Percentiles rank a stretch among this genome's conserved stretches.
Conservation (phyloP, 148 eudicot genomes). For the Chenopodium formosanum region DNA sequence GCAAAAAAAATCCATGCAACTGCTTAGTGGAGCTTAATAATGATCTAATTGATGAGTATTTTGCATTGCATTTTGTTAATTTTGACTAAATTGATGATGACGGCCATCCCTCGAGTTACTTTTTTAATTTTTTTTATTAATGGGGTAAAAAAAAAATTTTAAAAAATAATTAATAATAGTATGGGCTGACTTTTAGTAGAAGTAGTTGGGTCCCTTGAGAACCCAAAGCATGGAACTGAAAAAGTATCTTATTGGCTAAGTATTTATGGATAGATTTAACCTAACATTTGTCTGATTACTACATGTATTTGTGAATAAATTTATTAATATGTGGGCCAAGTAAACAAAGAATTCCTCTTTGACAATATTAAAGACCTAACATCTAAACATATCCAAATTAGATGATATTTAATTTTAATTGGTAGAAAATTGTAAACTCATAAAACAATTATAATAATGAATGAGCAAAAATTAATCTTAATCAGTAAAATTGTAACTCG, state of each 20-base stretch:
- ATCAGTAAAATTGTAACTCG: too few species aligned
- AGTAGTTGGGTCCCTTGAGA: not conserved
- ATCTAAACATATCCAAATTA: too few species aligned
- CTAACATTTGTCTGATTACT: not conserved
- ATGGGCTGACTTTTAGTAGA: constrained; percentile 7
- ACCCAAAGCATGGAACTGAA: not conserved
- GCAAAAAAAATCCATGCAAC: too few species aligned
- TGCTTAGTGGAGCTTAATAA: too few species aligned
- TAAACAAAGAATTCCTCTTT: not conserved
- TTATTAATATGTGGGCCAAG: not conserved
- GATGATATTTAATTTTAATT: too few species aligned
- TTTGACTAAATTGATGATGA: not conserved
- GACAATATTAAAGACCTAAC: not conserved
- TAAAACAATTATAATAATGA: too few species aligned
- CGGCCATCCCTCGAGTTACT: not conserved
- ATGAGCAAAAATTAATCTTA: too few species aligned
- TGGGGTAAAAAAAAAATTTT: too few species aligned
- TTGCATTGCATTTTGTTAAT: not conserved
- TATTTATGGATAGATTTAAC: not conserved
- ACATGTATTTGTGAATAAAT: not conserved
- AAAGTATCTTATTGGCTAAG: not conserved
- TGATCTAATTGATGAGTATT: not conserved
- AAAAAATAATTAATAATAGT: not conserved
- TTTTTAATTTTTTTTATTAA: not conserved
- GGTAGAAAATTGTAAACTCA: too few species aligned